Evolutionary conservation across 306 rosid genomes (phyloP).

Genomic region (Gynostemma pentaphyllum): DNA sequence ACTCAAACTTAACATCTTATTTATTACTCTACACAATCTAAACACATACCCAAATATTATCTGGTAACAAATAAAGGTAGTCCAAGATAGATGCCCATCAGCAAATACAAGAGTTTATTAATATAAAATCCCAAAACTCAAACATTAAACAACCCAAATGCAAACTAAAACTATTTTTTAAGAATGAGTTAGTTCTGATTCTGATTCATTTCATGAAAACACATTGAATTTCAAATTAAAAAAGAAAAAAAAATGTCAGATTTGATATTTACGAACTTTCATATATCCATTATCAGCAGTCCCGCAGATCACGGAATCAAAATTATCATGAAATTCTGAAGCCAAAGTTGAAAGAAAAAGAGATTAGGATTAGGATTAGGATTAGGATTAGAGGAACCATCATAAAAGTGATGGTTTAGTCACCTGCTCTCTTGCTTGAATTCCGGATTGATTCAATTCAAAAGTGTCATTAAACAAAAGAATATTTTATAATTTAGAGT

Average conservation of each 20-base stretch:
- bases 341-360: not conserved
- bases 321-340: conserved; percentile 5
- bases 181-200: too few relatives aligned
- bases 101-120: too few relatives aligned
- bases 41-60: too few relatives aligned
- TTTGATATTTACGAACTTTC: conserved; percentile 5
- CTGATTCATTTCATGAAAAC: not conserved
- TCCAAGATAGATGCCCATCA: too few relatives aligned
- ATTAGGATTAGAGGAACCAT: not conserved
- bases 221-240: not conserved
- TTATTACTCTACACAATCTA: too few relatives aligned
- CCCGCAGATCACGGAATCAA: conserved; percentile 10
- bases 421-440: conserved; percentile 8
- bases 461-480: not conserved
- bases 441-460: conserved; percentile 9
- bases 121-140: too few relatives aligned
- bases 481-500: not conserved
- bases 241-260: not conserved
- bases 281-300: conserved; percentile 5
- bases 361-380: not conserved
- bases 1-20: too few relatives aligned
- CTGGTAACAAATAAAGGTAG: too few relatives aligned
- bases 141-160: too few relatives aligned
- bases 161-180: too few relatives aligned
- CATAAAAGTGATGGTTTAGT: conserved; percentile 4